Evolutionary conservation across 176 grass and related monocot genomes (phyloP).

Genomic region (Eragrostis nindensis): DNA sequence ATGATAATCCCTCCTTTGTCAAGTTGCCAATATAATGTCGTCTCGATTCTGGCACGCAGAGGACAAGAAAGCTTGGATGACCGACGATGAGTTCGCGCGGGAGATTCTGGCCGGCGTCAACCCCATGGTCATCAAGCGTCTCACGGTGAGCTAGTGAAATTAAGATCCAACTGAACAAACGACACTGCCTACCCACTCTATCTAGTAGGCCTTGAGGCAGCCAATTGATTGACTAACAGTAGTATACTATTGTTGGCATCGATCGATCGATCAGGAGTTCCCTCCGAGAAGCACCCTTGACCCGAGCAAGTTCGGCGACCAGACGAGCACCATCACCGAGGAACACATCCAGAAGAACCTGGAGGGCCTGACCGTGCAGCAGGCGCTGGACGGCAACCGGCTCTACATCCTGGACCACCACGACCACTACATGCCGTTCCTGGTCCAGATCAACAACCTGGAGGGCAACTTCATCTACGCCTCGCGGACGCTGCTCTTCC

Average conservation of each 20-base stretch:
- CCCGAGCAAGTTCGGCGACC: slow-evolving; percentile 54
- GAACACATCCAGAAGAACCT: slow-evolving; percentile 50
- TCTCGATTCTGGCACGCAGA: neutral
- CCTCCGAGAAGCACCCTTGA: slow-evolving; percentile 65
- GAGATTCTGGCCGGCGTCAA: slow-evolving; percentile 69
- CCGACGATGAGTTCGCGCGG: slow-evolving; percentile 68
- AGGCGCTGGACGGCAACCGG: slow-evolving; percentile 46
- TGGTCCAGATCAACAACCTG: slow-evolving; percentile 45
- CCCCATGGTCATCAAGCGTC: slow-evolving; percentile 54
- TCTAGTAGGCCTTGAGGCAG: no score
- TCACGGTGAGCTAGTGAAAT: slow-evolving; percentile 44
- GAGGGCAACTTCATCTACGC: slow-evolving; percentile 58
- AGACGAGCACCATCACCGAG: slow-evolving; percentile 63
- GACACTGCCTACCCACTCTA: no score
- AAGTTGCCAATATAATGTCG: no score
- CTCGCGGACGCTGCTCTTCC: slow-evolving; percentile 46
- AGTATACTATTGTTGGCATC: no score
- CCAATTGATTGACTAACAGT: no score
- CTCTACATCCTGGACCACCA: slow-evolving; percentile 82
- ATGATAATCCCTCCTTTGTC: no score
- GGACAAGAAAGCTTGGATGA: slow-evolving; percentile 59
- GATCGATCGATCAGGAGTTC: slow-evolving; percentile 38
- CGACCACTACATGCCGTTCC: slow-evolving; percentile 65
- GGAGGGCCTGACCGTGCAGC: slow-evolving; percentile 43
- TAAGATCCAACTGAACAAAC: no score